Percentiles rank a stretch among this genome's conserved stretches.
Conservation (phyloP, 805 yeast genomes). For the Ogataea paraovalis region DNA sequence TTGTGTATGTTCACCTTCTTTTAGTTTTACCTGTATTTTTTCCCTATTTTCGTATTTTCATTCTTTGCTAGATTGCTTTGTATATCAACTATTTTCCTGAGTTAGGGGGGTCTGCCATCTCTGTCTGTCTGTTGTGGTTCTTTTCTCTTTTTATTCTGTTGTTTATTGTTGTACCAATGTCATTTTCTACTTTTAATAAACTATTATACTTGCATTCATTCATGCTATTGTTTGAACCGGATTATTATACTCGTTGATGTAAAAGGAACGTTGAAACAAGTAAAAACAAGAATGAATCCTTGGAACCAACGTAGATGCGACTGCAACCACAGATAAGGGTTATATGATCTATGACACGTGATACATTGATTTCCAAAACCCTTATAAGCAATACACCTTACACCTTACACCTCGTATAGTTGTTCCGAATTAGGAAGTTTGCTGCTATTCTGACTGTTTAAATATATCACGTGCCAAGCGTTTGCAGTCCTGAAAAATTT, state of each 20-base stretch:
- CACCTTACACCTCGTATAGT: neutral
- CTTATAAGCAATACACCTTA: neutral
- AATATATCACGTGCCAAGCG: neutral
- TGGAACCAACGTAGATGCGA: too few species aligned
- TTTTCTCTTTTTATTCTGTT: slow-evolving; percentile 1
- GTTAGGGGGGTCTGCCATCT: too few species aligned
- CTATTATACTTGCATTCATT: neutral
- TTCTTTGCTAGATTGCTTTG: neutral
- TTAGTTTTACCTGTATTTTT: neutral
- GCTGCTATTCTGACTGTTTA: too few species aligned
- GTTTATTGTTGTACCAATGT: neutral
- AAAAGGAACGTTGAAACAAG: too few species aligned
- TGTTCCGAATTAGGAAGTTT: neutral
- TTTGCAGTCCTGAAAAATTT: neutral
- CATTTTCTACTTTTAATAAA: neutral
- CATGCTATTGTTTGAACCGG: neutral
- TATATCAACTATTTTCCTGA: neutral
- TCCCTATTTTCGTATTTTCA: neutral
- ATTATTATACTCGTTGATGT: too few species aligned
- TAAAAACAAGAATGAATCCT: too few species aligned
- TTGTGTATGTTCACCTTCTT: neutral
- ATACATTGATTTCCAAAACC: too few species aligned
- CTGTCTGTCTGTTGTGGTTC: neutral
- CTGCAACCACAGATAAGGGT: slow-evolving; percentile 1
- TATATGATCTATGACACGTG: neutral